Evolutionary conservation across 257 asterid species (phyloP), one percentile per base, ranked within the genome.

Genomic region (Hygrophila difformis): DNA sequence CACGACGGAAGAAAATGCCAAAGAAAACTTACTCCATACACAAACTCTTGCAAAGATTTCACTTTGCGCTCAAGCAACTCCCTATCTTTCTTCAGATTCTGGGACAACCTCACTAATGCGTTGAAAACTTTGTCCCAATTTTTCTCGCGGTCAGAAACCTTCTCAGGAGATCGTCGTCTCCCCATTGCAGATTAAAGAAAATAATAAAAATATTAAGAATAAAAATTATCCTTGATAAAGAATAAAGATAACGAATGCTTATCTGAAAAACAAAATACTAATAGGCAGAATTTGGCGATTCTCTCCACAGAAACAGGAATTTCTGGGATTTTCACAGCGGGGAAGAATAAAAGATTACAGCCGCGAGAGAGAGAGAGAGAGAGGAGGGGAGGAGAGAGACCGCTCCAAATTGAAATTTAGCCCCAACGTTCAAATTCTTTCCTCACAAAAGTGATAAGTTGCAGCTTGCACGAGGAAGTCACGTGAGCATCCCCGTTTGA

Each of bases 101-200:
- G 62, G 22, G 77, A 21, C 65, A 77, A 19, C 38, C 58, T 49
- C n/a, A 69, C 75, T 28, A 81, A 38, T 1, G 82, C 66, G 22
- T 64, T 67, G 63, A 74, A 84, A 23, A 78, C 46, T 10, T 57
- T 70, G 44, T 47, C 55, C 93, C 89, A 76, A 2, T 70, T 81
- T 17, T 56, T 71, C 18, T 70, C 72, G 22, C 76, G 77, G 44
- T 56, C 69, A 3, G 77, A 49, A 9, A 62, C 57, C 34, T 44
- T 59, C 12, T 20, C 60, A 4, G 66, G 7, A 14, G 55, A 42
- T 64, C 48, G 60, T 11, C 70, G 60, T 48, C 65, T 69, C 63
- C 56, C 88, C 97, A 87, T 87, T 35, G 60, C 49, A 16, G 53
- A 28, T 54, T 37, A 35, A 16, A 15, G 26, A 20, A 12, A 22